Evolutionary conservation across 805 yeast genomes (phyloP), one percentile per base, ranked within the genome.

Genomic region (Metschnikowia chrysomelidarum): DNA sequence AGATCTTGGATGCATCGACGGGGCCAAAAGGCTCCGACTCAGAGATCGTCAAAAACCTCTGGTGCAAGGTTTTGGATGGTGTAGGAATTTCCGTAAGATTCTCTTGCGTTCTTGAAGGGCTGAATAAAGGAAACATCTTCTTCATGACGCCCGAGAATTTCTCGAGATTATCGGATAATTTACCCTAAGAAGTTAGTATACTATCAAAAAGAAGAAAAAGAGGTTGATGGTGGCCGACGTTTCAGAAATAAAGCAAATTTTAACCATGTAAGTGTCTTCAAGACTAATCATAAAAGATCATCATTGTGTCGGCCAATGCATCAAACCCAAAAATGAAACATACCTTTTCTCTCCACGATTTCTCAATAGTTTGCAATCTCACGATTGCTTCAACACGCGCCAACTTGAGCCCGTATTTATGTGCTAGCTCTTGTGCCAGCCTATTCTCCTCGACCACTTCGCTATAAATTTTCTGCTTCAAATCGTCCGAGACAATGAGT

Each of bases 11-110:
- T 10, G 98, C 97, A 56, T 93, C 98, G 5, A 88, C 73, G 4
- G 97, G 95, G 5, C 96, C 96, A 57, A 91, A 89, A 7, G 96
- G 95, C 65, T 88, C 95, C 18, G 88, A 80, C 64, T 91, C 98
- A 7, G 96, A 91, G 57, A 91, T 81, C 9, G 95, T 83, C 56
- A 87, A 63, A 68, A 89, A 89, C 46, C 91, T 72, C 46, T 94
- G 87, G 45, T 78, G 79, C 44, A 82, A 69, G 2, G 95, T 84
- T 62, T 82, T 86, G 46, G 78, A 75, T 20, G 96, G 95, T 33
- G 85, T 79, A 21, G 96, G 96, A 68, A 89, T 86, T 69, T 91
- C 96, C n/a, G 95, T 84, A 55, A 88, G 69, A 56, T 87, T 85
- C 54, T 89, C 95, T 7, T 79, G 70, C 17, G 53, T 52, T 11